Conservation (phyloP, 1,284 basidiomycete species). For the Volvariella volvacea region DNA sequence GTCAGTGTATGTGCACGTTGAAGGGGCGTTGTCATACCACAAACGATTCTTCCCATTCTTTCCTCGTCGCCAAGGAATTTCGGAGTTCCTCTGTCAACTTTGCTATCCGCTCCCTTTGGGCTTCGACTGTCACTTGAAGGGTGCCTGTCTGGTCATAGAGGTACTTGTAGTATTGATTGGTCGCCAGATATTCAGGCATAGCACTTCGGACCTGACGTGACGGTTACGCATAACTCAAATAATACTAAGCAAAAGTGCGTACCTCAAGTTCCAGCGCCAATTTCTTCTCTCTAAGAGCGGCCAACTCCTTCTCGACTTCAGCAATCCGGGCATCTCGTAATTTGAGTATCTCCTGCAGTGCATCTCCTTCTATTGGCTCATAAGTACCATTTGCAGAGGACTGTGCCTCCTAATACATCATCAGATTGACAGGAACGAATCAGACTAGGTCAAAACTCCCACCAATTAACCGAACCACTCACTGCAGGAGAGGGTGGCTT, state of each 20-base stretch:
- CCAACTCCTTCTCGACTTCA: constrained; percentile 39
- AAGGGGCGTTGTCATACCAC: background rate
- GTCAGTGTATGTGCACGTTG: constrained; percentile 1
- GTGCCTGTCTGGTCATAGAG: constrained; percentile 4
- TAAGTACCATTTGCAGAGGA: constrained; percentile 25
- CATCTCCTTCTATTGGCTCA: constrained; percentile 21
- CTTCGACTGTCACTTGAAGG: constrained; percentile 1
- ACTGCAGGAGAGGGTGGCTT: constrained; percentile 61
- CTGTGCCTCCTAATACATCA: constrained; percentile 9
- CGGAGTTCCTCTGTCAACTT: constrained; percentile 5
- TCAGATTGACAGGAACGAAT: constrained; percentile 32
- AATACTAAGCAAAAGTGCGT: constrained; percentile 8
- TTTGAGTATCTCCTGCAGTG: constrained; percentile 30
- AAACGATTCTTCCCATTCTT: constrained; percentile 37
- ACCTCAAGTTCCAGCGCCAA: constrained; percentile 41
- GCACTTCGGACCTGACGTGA: constrained; percentile 24
- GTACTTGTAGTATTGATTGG: constrained; percentile 3
- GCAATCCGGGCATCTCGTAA: constrained; percentile 35
- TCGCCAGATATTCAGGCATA: constrained; percentile 34
- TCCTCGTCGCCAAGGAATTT: background rate
- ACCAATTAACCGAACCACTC: constrained; percentile 64
- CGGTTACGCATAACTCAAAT: too few species aligned
- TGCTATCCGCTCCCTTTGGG: constrained; percentile 3
- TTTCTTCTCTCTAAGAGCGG: constrained; percentile 32
- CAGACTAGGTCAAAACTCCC: constrained; percentile 42